Base-by-base conservation (phyloP, 176 grass and related monocot species). In the Bromus sterilis region DNA sequence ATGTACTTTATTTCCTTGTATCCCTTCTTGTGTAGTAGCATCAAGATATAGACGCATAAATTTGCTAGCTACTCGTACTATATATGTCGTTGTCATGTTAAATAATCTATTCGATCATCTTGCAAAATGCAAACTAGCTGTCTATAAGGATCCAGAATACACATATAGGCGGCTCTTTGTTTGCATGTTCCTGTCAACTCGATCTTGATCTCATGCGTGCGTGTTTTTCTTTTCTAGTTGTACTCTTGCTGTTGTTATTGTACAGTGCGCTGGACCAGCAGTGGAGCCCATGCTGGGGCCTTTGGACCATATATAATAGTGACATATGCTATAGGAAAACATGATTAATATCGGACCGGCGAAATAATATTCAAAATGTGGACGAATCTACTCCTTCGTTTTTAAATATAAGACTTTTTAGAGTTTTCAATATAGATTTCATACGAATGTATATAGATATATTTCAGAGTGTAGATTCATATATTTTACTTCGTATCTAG, bases 101-200 rank as follows among this genome's bases (percentile, higher is more conserved):
- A 64, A 5, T 43, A 48, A 0, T 49, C 39, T n/a, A n/a, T n/a
- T n/a, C n/a, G n/a, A n/a, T n/a, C n/a, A n/a, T n/a, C n/a, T n/a
- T 78, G 64, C 13, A 78, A 63, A 74, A 55, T 67, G 75, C 59
- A 74, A 88, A 83, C 59, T 66, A 79, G 78, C 34, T 82, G 61
- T 41, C 71, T 61, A 34, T 59, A 76, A 69, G 71, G 61, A 69
- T 37, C 15, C 30, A 35, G 39, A 69, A 15, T 51, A 15, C 40
- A 62, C 49, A 73, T 60, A 44, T 71, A 58, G 76, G 71, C 61
- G 62, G 62, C 78, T 35, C 43, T 37, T 77, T 82, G 63, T 53
- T 76, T 60, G 71, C 71, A 69, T 51, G 36, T 72, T 72, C 25
- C 51, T 71, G 49, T 81, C 79, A 76, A 26, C 57, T 80, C 13